Percentiles rank a stretch among this genome's conserved stretches.
Evolutionary conservation across 176 grass and related monocot species (phyloP).

Genomic region (Triticum timopheevii): DNA sequence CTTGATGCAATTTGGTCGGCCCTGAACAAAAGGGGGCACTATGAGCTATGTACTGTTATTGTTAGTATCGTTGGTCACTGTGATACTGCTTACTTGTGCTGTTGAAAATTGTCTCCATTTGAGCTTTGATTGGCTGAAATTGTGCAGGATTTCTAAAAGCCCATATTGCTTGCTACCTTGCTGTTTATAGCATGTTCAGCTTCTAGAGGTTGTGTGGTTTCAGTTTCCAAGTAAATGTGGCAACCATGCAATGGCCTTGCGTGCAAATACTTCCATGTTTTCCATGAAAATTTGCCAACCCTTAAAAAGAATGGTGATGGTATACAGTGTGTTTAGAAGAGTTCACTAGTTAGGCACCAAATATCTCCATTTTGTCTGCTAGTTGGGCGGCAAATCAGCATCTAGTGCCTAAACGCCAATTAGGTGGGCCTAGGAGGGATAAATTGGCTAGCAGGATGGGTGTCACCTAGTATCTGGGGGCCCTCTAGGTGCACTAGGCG

Average conservation of each 20-base stretch:
- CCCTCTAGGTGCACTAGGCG: not conserved
- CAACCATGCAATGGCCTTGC: not conserved
- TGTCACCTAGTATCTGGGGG: not conserved
- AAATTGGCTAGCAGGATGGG: not conserved
- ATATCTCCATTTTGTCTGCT: not conserved
- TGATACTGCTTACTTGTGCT: not conserved
- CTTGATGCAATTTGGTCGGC: not conserved
- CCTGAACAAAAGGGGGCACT: not conserved
- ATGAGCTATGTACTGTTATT: not conserved
- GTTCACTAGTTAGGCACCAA: not conserved
- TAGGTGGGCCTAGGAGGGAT: not conserved
- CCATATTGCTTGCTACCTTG: not conserved
- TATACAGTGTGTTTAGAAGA: not conserved
- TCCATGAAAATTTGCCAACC: not conserved
- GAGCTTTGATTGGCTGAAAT: constrained; percentile 5
- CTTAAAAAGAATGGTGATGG: not conserved
- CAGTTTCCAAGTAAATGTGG: not conserved
- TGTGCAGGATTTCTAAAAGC: not conserved
- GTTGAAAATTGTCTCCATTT: constrained; percentile 1
- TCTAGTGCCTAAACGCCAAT: not conserved
- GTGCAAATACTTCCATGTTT: constrained; percentile 14
- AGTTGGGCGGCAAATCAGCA: not conserved
- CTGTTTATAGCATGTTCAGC: not conserved
- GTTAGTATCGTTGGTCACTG: not conserved
- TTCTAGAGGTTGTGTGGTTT: not conserved